Percentiles rank a stretch among this genome's conserved stretches.
Evolutionary conservation across 2,329 filamentous ascomycete genomes (phyloP).

Genomic region (Colletotrichum somersetense): DNA sequence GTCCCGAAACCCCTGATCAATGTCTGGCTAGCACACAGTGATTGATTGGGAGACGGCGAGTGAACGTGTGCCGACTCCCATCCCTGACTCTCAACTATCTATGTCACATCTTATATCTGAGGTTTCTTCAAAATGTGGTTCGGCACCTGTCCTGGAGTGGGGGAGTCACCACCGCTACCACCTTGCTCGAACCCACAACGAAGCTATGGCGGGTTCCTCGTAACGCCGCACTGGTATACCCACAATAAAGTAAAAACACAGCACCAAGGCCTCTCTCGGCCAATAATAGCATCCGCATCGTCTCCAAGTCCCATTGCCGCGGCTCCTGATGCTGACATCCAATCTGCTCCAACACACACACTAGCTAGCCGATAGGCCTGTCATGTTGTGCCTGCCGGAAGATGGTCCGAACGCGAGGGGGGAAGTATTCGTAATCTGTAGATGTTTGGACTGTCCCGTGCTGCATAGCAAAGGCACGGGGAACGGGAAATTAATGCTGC

Average conservation of each 20-base stretch:
- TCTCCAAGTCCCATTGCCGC: neutral
- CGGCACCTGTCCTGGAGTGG: neutral
- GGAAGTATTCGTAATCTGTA: too few relatives aligned
- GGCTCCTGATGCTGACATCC: neutral
- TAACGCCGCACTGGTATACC: neutral
- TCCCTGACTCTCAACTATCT: neutral
- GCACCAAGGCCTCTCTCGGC: neutral
- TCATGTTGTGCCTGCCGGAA: neutral
- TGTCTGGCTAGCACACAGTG: constrained; percentile 20
- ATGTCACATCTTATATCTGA: neutral
- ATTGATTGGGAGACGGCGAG: constrained; percentile 5
- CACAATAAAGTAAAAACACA: neutral
- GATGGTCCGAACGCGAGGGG: neutral
- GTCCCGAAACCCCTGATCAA: constrained; percentile 35
- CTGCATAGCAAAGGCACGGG: constrained; percentile 2
- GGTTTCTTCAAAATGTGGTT: neutral
- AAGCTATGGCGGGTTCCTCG: neutral
- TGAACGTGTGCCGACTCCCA: neutral
- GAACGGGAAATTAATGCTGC: neutral
- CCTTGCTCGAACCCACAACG: neutral
- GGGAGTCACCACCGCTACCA: neutral
- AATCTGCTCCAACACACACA: neutral
- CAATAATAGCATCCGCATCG: neutral
- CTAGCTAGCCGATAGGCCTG: neutral
- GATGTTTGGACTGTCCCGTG: neutral